Evolutionary conservation across 768 basidiomycete genomes (phyloP), one percentile per base, ranked within the genome.

Genomic region (Suillus lakei): DNA sequence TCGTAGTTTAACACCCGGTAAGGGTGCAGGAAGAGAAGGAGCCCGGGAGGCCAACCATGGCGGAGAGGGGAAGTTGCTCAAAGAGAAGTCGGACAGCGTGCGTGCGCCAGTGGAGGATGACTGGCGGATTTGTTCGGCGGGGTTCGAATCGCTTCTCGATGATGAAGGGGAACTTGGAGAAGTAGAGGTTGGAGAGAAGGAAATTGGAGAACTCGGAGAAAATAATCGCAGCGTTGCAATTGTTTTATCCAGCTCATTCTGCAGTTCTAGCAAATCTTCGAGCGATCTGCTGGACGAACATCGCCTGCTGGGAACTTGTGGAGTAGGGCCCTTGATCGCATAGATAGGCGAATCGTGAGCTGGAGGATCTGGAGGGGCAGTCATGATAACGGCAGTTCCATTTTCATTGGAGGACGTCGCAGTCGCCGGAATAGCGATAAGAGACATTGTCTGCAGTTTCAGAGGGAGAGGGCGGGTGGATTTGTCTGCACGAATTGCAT

Each of bases 21-120:
- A 38, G 32, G 67, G 54, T 36, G 73, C 32, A 58, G 75, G 68
- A 34, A 68, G 67, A 2, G 73, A 59, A 53, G 73, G 66, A 56
- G 67, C 16, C 4, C 68, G 64, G 15, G 61, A 56, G 50, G 68
- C 72, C 55, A 65, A 66, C 74, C 68, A 69, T 18, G 91, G 90
- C 39, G 90, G 91, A 41, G 82, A 77, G 5, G 91, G 91, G 77
- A 92, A 92, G 51, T 82, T 80, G 68, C 90, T 91, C 60, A 93
- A 77, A 4, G 91, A 91, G 66, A 92, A 86, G n/a, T 90, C 88
- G 26, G 75, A 76, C 15, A 64, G 26, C 13, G 74, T 75, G 60
- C 67, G 72, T 76, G 80, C 64, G 55, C 70, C 67, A 18, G 50
- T 70, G 51, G 76, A 76, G 68, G 55, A 64, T 38, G 64, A 78